Evolutionary conservation across 805 yeast genomes (phyloP).

Genomic region (Saccharomycopsis capsularis): DNA sequence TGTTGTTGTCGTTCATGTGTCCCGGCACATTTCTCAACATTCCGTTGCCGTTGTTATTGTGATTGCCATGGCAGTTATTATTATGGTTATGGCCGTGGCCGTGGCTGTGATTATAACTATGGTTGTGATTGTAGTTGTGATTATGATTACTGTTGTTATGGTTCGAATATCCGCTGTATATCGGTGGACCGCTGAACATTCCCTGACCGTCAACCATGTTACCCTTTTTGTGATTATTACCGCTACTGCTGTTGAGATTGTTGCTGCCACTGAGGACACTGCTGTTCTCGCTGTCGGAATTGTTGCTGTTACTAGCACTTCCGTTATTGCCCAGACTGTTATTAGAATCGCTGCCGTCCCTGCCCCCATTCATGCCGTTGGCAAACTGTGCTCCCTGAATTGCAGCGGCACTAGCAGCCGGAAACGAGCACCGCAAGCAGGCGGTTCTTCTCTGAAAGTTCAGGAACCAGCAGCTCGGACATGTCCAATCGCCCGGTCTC

Average conservation of each 20-base stretch:
- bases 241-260: neutral
- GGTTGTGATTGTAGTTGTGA: conserved; percentile 16
- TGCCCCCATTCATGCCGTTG: conserved; percentile 1
- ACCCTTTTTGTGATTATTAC: neutral
- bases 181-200: too few relatives aligned
- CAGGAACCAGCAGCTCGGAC: conserved; percentile 92
- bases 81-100: conserved; percentile 22
- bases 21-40: neutral
- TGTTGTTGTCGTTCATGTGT: conserved; percentile 19
- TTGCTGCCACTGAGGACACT: neutral
- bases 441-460: conserved; percentile 92
- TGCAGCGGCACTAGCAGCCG: conserved; percentile 67
- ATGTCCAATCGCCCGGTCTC: conserved; percentile 98
- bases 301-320: conserved; percentile 3
- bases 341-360: conserved; percentile 5
- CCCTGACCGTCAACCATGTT: too few relatives aligned
- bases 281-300: conserved; percentile 1
- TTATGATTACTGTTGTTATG: conserved; percentile 12
- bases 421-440: conserved; percentile 88
- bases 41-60: conserved; percentile 1
- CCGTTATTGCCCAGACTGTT: conserved; percentile 8
- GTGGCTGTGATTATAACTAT: conserved; percentile 15
- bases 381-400: conserved; percentile 46
- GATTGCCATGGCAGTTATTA: conserved; percentile 16
- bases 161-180: conserved; percentile 6